Percentiles rank a stretch among this genome's conserved stretches.
phyloP scores from a whole-genome alignment of 371 early-diverging fungal genomes.

The Entomophthora muscae region DNA sequence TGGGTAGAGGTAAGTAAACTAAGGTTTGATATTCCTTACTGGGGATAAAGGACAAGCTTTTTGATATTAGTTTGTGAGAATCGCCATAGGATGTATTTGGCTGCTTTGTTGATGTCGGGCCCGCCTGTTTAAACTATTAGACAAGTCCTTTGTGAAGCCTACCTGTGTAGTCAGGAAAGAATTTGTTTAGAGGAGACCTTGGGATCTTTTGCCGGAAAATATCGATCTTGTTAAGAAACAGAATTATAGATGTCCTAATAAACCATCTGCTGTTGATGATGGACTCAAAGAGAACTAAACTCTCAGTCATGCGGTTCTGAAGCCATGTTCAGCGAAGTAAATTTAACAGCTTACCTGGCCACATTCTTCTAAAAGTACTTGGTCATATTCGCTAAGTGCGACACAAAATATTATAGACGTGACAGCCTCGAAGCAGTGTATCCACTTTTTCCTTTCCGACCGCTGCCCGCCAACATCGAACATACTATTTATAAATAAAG shows the following conservation, averaged over 20 bases:
- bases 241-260: constrained; percentile 54
- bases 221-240: constrained; percentile 74
- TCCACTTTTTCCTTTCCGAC: constrained; percentile 89
- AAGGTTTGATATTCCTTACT: no score
- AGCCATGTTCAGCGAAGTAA: background rate
- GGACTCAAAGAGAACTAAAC: constrained; percentile 59
- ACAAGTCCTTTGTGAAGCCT: constrained; percentile 1
- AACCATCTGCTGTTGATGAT: constrained; percentile 67
- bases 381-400: constrained; percentile 56
- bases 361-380: constrained; percentile 53
- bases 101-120: constrained; percentile 42
- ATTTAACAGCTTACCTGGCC: constrained; percentile 26
- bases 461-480: constrained; percentile 67
- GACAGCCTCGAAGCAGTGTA: constrained; percentile 78
- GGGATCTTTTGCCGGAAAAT: constrained; percentile 50
- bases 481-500: constrained; percentile 25
- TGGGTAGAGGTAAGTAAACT: no score
- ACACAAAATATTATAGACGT: constrained; percentile 60
- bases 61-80: constrained; percentile 58
- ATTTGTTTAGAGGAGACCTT: constrained; percentile 33
- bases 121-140: constrained; percentile 25
- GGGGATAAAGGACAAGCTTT: constrained; percentile 57
- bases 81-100: constrained; percentile 59
- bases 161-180: constrained; percentile 55
- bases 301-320: constrained; percentile 63